Evolutionary conservation across 164 flowering plant species (phyloP).

Genomic region (Taxillus chinensis): DNA sequence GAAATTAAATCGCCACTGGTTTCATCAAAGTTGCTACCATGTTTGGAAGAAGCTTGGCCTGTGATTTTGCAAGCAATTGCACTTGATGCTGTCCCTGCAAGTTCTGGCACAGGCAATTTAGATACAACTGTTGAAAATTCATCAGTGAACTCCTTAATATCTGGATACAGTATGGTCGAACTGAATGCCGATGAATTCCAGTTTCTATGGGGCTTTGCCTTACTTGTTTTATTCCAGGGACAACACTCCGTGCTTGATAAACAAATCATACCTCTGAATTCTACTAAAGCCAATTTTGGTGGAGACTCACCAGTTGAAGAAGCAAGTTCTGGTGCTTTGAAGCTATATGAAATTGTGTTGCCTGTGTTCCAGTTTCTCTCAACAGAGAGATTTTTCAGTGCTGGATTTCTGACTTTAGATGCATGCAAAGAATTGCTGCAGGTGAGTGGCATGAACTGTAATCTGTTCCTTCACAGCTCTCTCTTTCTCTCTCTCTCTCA

Average conservation of each 20-base stretch:
- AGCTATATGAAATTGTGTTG: conserved; percentile 44
- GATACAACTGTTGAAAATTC: conserved; percentile 16
- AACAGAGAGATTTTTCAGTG: conserved; percentile 39
- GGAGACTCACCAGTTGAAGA: conserved; percentile 33
- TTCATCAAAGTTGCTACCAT: conserved; percentile 51
- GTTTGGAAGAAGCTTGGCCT: conserved; percentile 93
- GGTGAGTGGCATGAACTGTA: conserved; percentile 26
- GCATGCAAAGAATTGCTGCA: conserved; percentile 64
- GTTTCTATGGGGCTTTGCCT: conserved; percentile 79
- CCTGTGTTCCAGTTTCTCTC: conserved; percentile 67
- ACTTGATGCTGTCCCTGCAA: conserved; percentile 70
- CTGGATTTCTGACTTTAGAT: conserved; percentile 44
- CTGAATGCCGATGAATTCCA: conserved; percentile 47
- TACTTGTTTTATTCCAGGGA: conserved; percentile 69
- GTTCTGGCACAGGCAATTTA: conserved; percentile 19
- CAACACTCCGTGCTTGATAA: conserved; percentile 19
- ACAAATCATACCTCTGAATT: conserved; percentile 21
- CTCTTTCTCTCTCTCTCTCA: too few species aligned
- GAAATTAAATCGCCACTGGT: conserved; percentile 70
- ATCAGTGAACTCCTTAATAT: conserved; percentile 27
- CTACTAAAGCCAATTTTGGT: conserved; percentile 20
- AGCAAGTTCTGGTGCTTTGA: conserved; percentile 17
- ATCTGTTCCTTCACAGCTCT: not conserved
- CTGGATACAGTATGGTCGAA: conserved; percentile 82
- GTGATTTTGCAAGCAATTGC: conserved; percentile 79